Conservation (phyloP, 2,329 filamentous ascomycete genomes). For the Monosporascus sp. region DNA sequence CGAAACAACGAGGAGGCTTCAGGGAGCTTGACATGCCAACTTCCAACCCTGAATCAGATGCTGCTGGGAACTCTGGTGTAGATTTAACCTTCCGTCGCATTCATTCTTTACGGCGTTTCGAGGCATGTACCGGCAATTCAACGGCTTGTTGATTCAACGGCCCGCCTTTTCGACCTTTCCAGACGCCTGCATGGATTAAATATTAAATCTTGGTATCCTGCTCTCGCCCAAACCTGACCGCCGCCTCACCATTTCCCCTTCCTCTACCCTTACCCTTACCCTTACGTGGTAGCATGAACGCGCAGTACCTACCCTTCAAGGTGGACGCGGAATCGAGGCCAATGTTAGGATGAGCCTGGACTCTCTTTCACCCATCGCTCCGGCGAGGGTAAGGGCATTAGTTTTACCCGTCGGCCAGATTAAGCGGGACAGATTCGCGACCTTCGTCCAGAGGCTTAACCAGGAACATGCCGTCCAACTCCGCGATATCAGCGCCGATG, state of each 20-base stretch:
- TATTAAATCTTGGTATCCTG: background rate
- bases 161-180: too few relatives aligned
- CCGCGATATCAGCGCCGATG: constrained; percentile 80
- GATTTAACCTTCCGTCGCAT: background rate
- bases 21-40: background rate
- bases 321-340: constrained; percentile 15
- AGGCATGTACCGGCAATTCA: too few relatives aligned
- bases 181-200: background rate
- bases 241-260: too few relatives aligned
- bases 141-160: too few relatives aligned
- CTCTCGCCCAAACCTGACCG: too few relatives aligned
- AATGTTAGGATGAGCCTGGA: constrained; percentile 76
- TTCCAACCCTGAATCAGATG: background rate
- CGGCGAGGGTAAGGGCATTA: constrained; percentile 83
- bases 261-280: background rate
- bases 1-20: background rate
- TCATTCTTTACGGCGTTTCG: background rate
- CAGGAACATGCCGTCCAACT: constrained; percentile 76
- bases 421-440: constrained; percentile 71
- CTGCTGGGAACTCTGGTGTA: background rate
- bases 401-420: constrained; percentile 84
- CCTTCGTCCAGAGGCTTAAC: constrained; percentile 73
- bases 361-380: constrained; percentile 83
- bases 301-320: background rate
- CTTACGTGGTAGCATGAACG: background rate